phyloP scores from a whole-genome alignment of 1,284 basidiomycete genomes.

The Leccinum subrobustum region DNA sequence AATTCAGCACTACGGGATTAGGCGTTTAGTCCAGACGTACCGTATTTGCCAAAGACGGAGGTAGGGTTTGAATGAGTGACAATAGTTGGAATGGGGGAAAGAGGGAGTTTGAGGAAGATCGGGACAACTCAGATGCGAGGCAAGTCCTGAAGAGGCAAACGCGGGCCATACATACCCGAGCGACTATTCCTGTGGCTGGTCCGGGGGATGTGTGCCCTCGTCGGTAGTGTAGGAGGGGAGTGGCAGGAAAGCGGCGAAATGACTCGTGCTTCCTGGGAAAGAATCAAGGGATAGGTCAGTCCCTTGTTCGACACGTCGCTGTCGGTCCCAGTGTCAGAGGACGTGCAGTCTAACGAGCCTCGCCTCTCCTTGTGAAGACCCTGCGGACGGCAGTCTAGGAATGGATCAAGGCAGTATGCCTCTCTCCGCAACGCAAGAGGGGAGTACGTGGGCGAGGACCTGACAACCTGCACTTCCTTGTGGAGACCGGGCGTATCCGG shows the following conservation, averaged over 20 bases:
- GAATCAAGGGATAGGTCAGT: too few relatives aligned
- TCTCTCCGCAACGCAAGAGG: too few relatives aligned
- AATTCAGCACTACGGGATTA: not conserved
- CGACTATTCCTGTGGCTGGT: not conserved
- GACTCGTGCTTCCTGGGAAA: not conserved
- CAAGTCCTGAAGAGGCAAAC: conserved; percentile 6
- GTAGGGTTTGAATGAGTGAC: conserved; percentile 15
- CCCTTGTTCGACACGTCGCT: too few relatives aligned
- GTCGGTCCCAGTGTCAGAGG: too few relatives aligned
- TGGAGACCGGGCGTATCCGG: too few relatives aligned
- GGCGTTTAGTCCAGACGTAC: conserved; percentile 1
- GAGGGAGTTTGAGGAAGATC: not conserved
- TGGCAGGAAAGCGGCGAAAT: not conserved
- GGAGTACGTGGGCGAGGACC: too few relatives aligned
- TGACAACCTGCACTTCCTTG: too few relatives aligned
- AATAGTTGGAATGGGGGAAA: conserved; percentile 14
- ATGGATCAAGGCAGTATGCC: not conserved
- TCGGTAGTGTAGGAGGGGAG: conserved; percentile 5
- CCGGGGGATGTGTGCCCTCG: conserved; percentile 1
- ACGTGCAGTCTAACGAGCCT: too few relatives aligned
- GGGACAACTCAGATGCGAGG: conserved; percentile 8
- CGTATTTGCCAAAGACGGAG: not conserved
- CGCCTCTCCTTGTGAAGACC: too few relatives aligned
- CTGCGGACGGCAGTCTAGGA: not conserved
- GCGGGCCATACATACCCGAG: not conserved